Evolutionary conservation across 75 land plant species (phyloP).

Genomic region (Cunninghamia lanceolata): DNA sequence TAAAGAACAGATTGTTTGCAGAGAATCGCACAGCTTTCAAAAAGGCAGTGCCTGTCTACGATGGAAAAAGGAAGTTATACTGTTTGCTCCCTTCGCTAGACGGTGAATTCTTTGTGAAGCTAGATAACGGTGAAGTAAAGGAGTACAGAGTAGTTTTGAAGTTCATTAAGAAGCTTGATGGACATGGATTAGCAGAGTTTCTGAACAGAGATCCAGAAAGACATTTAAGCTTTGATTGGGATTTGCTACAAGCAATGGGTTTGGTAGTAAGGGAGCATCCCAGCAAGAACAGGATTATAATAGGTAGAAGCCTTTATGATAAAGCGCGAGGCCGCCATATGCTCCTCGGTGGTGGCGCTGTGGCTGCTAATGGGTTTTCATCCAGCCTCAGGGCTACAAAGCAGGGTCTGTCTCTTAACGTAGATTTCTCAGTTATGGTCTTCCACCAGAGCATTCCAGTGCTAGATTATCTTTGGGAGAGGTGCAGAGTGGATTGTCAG

Average conservation of each 20-base stretch:
- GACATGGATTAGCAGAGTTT: conserved; percentile 31
- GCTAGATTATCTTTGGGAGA: conserved; percentile 34
- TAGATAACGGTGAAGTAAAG: conserved; percentile 10
- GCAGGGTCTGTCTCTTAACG: conserved; percentile 48
- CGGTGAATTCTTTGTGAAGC: conserved; percentile 24
- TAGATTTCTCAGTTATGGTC: conserved; percentile 48
- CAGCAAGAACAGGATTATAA: conserved; percentile 12
- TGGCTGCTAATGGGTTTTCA: conserved; percentile 44
- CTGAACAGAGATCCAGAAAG: conserved; percentile 2
- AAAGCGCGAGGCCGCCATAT: background rate
- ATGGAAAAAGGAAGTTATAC: conserved; percentile 52
- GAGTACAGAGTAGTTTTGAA: conserved; percentile 25
- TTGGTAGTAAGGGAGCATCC: conserved; percentile 51
- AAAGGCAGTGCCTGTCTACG: conserved; percentile 33
- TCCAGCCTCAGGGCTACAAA: conserved; percentile 46
- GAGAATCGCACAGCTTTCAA: conserved; percentile 14
- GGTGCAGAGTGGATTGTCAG: conserved; percentile 14
- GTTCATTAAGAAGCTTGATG: conserved; percentile 23
- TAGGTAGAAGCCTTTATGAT: conserved; percentile 39
- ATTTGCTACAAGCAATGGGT: conserved; percentile 56
- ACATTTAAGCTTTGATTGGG: conserved; percentile 20
- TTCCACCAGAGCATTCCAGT: conserved; percentile 46
- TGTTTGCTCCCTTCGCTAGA: conserved; percentile 26
- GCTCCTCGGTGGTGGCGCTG: conserved; percentile 31
- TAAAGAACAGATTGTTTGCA: conserved; percentile 21